A percentile compares a stretch with the other conserved stretches of the same genome.
These are phyloP conservation scores for Coniophora puteana DNA, from an alignment of 1,284 basidiomycete genomes.

Conservation along the genomic window DNA sequence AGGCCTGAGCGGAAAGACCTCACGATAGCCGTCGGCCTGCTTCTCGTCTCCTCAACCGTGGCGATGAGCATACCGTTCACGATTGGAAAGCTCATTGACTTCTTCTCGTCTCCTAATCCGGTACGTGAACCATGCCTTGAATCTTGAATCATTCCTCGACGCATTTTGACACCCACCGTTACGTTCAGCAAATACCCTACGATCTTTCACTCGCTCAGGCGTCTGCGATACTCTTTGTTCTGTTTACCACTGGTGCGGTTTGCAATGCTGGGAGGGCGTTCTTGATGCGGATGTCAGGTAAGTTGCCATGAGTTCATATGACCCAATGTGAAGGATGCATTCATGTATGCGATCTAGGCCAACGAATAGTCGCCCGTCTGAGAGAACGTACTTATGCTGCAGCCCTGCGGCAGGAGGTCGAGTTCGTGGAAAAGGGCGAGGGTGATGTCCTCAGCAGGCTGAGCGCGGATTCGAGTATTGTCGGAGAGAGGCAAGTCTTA, in stretches of 20 bases:
- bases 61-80: conserved; percentile 91
- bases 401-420: conserved; percentile 85
- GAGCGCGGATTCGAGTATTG: conserved; percentile 90
- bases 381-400: conserved; percentile 82
- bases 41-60: conserved; percentile 71
- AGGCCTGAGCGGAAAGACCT: conserved; percentile 77
- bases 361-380: conserved; percentile 89
- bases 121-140: conserved; percentile 39
- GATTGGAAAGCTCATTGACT: conserved; percentile 89
- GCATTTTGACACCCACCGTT: conserved; percentile 14
- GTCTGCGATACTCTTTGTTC: conserved; percentile 65
- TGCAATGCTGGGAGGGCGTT: conserved; percentile 88
- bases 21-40: conserved; percentile 62
- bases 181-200: conserved; percentile 69
- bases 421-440: conserved; percentile 89
- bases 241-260: conserved; percentile 86
- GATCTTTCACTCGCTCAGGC: conserved; percentile 81
- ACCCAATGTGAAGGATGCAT: neutral
- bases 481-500: conserved; percentile 80
- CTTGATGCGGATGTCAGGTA: conserved; percentile 83
- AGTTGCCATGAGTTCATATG: conserved; percentile 12
- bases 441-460: conserved; percentile 93
- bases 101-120: conserved; percentile 71
- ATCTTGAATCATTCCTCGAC: conserved; percentile 3
- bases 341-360: conserved; percentile 47